A percentile compares a stretch with the other conserved stretches of the same genome.
phyloP scores from a whole-genome alignment of 352 stramenopile genomes.

The Saprolegnia parasitica region DNA sequence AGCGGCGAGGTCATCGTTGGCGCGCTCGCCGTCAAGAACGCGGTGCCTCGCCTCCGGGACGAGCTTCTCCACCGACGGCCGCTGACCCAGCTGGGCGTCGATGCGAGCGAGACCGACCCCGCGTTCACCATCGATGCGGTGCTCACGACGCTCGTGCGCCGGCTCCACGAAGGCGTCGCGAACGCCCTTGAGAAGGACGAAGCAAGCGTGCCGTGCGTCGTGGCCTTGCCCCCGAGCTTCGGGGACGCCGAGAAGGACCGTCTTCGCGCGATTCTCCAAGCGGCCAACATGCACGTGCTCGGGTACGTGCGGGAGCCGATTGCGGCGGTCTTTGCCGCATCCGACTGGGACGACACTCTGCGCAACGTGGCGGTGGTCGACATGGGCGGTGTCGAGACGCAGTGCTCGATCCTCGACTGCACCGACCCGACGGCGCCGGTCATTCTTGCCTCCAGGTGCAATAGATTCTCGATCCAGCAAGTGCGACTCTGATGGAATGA shows the following conservation, averaged over 20 bases:
- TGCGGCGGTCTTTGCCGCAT: conserved; percentile 50
- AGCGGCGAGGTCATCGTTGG: conserved; percentile 23
- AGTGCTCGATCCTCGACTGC: conserved; percentile 45
- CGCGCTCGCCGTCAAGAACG: conserved; percentile 22
- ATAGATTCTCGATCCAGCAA: conserved; percentile 35
- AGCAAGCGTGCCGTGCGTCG: conserved; percentile 2
- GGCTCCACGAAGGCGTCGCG: conserved; percentile 12
- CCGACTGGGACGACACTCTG: conserved; percentile 33
- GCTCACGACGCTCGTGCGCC: neutral
- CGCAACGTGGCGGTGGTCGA: conserved; percentile 57
- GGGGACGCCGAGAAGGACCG: conserved; percentile 7
- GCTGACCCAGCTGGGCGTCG: neutral
- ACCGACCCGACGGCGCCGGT: neutral
- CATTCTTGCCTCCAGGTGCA: conserved; percentile 31
- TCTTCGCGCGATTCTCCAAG: conserved; percentile 1
- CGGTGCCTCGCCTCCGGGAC: conserved; percentile 10
- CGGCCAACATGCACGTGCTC: conserved; percentile 54
- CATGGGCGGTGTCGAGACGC: conserved; percentile 58
- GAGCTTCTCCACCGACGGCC: neutral
- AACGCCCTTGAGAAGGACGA: conserved; percentile 23
- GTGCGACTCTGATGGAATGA: too few relatives aligned
- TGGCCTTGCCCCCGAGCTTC: conserved; percentile 1
- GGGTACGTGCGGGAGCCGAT: conserved; percentile 54
- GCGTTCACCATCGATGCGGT: conserved; percentile 12
- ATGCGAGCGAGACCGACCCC: neutral